A percentile compares a stretch with the other conserved stretches of the same genome.
These are phyloP conservation scores for Apiotrichum laibachii DNA, from an alignment of 1,284 basidiomycete species.

Conservation along the genomic window DNA sequence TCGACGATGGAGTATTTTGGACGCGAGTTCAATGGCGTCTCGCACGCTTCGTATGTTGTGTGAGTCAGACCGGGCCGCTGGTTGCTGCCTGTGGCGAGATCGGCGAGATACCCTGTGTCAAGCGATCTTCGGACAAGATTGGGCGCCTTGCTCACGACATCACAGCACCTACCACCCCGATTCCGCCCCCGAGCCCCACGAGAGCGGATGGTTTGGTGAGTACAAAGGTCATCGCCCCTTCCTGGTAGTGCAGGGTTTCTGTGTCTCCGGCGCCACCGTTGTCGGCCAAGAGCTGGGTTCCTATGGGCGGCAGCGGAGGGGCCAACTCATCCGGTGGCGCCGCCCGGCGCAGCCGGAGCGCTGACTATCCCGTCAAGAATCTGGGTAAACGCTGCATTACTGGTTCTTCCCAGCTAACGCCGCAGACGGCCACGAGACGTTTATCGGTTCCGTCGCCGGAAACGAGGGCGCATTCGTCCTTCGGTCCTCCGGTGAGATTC, in stretches of 20 bases:
- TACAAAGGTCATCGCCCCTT: background rate
- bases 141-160: background rate
- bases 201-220: constrained; percentile 5
- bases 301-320: too few relatives aligned
- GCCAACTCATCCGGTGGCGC: too few relatives aligned
- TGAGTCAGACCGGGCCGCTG: background rate
- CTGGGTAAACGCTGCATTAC: too few relatives aligned
- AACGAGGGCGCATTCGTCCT: background rate
- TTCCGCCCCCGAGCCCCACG: background rate
- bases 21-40: background rate
- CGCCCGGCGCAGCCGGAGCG: too few relatives aligned
- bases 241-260: too few relatives aligned
- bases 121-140: background rate
- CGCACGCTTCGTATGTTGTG: background rate
- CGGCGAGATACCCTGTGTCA: too few relatives aligned
- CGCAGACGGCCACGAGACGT: constrained; percentile 4
- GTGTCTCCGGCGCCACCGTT: too few relatives aligned
- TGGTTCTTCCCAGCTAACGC: too few relatives aligned
- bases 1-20: background rate
- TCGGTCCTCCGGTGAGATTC: background rate
- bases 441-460: background rate
- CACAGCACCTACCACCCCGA: background rate
- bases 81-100: too few relatives aligned
- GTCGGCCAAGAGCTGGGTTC: too few relatives aligned
- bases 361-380: too few relatives aligned